Conservation (phyloP, 371 early-diverging fungal species). For the Circinella minor region DNA sequence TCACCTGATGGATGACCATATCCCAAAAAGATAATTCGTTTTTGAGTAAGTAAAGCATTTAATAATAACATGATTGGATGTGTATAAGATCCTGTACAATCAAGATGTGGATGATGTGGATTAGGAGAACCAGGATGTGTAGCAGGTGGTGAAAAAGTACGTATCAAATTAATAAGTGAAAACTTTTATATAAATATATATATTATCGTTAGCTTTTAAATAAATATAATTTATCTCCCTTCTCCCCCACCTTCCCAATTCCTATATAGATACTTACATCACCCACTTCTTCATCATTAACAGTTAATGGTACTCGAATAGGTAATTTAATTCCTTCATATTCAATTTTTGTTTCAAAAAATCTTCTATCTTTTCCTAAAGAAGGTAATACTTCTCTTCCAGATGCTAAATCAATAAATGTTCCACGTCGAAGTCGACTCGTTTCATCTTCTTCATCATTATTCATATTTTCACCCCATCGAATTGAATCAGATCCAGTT, state of each 20-base stretch:
- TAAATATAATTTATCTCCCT: neutral
- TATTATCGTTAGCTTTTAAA: neutral
- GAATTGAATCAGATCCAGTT: conserved; percentile 17
- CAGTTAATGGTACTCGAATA: conserved; percentile 84
- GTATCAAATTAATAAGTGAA: conserved; percentile 77
- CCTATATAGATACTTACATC: conserved; percentile 63
- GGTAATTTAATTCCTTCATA: conserved; percentile 85
- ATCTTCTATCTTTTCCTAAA: conserved; percentile 83
- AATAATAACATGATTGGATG: conserved; percentile 87
- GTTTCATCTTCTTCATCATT: conserved; percentile 29
- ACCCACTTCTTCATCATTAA: conserved; percentile 90
- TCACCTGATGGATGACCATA: conserved; percentile 90
- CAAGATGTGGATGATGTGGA: conserved; percentile 88
- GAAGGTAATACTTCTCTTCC: conserved; percentile 48
- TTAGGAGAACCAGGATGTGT: conserved; percentile 60
- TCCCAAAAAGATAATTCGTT: conserved; percentile 93
- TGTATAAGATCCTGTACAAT: conserved; percentile 78
- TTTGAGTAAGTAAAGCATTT: conserved; percentile 89
- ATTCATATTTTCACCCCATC: conserved; percentile 12
- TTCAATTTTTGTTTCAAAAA: conserved; percentile 82
- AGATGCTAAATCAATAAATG: conserved; percentile 60
- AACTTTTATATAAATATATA: conserved; percentile 76
- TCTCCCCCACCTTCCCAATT: too few relatives aligned
- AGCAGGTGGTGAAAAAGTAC: conserved; percentile 64
- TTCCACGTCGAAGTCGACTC: conserved; percentile 42